phyloP scores from a whole-genome alignment of 305 asterid species.

The Plantago coronopus region DNA sequence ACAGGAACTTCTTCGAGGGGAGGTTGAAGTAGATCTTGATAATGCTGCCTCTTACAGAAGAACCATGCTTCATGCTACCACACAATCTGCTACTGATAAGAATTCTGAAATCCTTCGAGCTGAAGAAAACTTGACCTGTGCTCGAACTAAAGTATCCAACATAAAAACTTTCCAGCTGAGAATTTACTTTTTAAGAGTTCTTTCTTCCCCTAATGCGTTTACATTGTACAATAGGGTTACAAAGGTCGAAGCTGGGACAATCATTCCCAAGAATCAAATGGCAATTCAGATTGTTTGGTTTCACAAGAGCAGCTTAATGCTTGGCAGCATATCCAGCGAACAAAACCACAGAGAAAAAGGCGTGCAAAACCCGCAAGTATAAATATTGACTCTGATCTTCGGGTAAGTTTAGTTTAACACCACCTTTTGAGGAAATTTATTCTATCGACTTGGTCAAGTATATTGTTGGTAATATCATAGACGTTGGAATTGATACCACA shows the following conservation, averaged over 20 bases:
- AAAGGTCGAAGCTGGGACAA: slow-evolving; percentile 46
- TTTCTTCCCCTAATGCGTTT: slow-evolving; percentile 17
- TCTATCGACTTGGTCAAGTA: background rate
- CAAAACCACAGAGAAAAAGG: slow-evolving; percentile 36
- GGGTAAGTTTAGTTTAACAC: slow-evolving; percentile 35
- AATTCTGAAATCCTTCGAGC: slow-evolving; percentile 29
- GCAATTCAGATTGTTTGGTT: slow-evolving; percentile 46
- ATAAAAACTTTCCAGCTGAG: slow-evolving; percentile 18
- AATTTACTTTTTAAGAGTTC: background rate
- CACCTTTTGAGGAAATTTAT: no score
- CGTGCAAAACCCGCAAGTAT: slow-evolving; percentile 33
- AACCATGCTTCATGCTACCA: slow-evolving; percentile 30
- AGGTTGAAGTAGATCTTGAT: slow-evolving; percentile 35
- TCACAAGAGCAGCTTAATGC: slow-evolving; percentile 73
- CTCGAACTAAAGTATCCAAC: slow-evolving; percentile 58
- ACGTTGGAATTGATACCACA: background rate
- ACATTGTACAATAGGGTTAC: slow-evolving; percentile 46
- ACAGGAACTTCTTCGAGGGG: slow-evolving; percentile 39
- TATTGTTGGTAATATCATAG: background rate
- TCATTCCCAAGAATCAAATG: slow-evolving; percentile 30
- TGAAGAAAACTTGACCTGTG: slow-evolving; percentile 39
- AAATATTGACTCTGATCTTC: slow-evolving; percentile 42
- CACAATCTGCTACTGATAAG: slow-evolving; percentile 23
- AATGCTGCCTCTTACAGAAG: slow-evolving; percentile 33
- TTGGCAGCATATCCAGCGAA: slow-evolving; percentile 55